Evolutionary conservation across 1,284 basidiomycete species (phyloP), one percentile per base, ranked within the genome.

Genomic region (Tylopilus sp.): DNA sequence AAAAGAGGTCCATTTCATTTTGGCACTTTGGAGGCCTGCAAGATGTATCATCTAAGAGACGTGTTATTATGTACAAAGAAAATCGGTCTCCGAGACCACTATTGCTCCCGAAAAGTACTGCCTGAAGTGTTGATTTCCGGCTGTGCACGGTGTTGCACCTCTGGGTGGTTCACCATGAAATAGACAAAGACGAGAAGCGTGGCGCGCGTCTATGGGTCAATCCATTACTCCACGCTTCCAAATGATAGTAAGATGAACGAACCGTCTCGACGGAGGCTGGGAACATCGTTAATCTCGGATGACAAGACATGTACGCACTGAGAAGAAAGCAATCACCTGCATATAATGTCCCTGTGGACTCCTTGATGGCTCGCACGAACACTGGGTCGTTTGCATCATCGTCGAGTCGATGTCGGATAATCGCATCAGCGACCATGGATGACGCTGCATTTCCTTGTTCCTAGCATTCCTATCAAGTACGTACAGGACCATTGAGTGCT

Each of bases 71-170:
- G n/a, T n/a, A n/a, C n/a, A n/a, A n/a, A n/a, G n/a, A n/a, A n/a
- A n/a, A n/a, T n/a, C n/a, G n/a, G n/a, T n/a, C n/a, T n/a, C n/a
- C n/a, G n/a, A n/a, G n/a, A n/a, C n/a, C n/a, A n/a, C n/a, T n/a
- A n/a, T n/a, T n/a, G n/a, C n/a, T n/a, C n/a, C n/a, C n/a, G n/a
- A n/a, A n/a, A n/a, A n/a, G n/a, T n/a, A n/a, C n/a, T n/a, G n/a
- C n/a, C n/a, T n/a, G n/a, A n/a, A n/a, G n/a, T n/a, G 47, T 76
- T 70, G 6, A 77, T 59, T 36, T 77, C 72, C 6, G 52, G 55
- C 28, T 75, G 74, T 2, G 71, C 71, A 12, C 56, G 62, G 18
- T 37, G 36, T 42, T 69, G 68, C 2, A 63, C 59, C 4, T 70
- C 62, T 11, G 71, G 68, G 26, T 71, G 56, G 18, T 67, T 54